A percentile compares a stretch with the other conserved stretches of the same genome.
Evolutionary conservation across 1,284 basidiomycete species (phyloP).

Genomic region (Leccinum insigne): DNA sequence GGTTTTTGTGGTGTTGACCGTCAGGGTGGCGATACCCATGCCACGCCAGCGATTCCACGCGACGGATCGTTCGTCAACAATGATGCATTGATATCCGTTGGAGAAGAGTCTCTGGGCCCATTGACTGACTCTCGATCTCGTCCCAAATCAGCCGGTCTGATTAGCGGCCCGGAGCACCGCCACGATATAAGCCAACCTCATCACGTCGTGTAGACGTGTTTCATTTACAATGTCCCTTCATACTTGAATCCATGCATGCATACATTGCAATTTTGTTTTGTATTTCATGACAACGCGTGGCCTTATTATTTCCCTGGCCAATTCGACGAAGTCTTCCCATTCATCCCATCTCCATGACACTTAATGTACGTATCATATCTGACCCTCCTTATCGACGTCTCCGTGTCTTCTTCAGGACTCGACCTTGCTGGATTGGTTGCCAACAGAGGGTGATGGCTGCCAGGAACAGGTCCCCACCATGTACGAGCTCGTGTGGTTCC

Average conservation of each 20-base stretch:
- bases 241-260: background rate
- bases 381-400: conserved; percentile 6
- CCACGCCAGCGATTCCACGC: background rate
- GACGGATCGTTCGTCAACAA: background rate
- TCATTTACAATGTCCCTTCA: background rate
- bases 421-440: background rate
- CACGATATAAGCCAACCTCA: background rate
- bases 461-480: background rate
- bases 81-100: background rate
- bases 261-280: background rate
- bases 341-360: conserved; percentile 4
- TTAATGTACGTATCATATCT: background rate
- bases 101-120: background rate
- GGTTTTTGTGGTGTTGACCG: background rate
- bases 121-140: background rate
- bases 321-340: background rate
- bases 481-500: background rate
- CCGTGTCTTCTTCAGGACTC: background rate
- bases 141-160: background rate
- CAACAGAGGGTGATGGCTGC: background rate
- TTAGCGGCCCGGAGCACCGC: background rate
- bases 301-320: background rate
- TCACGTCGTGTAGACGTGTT: background rate
- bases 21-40: background rate
- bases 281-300: background rate